Evolutionary conservation across 2,329 filamentous ascomycete species (phyloP).

Genomic region (Colletotrichum kahawae): DNA sequence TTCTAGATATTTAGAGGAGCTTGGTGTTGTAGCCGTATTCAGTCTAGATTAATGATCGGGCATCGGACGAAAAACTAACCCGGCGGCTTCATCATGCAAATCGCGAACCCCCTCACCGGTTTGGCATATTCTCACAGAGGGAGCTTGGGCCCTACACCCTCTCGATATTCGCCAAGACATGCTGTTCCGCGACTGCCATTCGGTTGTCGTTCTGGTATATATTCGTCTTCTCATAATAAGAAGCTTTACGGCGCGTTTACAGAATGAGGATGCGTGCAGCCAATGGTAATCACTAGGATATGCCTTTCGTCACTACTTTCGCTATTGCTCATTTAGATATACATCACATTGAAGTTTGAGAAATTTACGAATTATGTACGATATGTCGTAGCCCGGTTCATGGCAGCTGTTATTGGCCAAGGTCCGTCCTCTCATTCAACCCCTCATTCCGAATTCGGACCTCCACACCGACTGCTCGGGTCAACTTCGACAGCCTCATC

Average conservation of each 20-base stretch:
- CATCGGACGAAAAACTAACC: background rate
- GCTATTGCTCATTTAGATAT: background rate
- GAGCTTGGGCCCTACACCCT: background rate
- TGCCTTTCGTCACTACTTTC: background rate
- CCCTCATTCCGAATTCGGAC: background rate
- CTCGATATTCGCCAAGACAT: background rate
- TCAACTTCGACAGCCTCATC: background rate
- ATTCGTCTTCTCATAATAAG: background rate
- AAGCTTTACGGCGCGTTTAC: accelerated
- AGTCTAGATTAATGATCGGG: background rate
- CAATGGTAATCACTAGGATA: background rate
- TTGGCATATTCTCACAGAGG: background rate
- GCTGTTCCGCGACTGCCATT: background rate
- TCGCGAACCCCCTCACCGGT: background rate
- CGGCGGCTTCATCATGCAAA: background rate
- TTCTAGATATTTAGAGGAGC: background rate
- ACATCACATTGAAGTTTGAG: background rate
- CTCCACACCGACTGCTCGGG: background rate
- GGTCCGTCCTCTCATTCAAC: background rate
- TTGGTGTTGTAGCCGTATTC: background rate
- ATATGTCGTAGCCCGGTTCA: background rate
- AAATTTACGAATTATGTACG: background rate
- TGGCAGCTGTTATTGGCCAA: background rate
- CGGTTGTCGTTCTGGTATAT: background rate
- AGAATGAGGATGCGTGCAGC: accelerated